Percentiles rank a stretch among this genome's conserved stretches.
Evolutionary conservation across 805 yeast species (phyloP).

Genomic region (Ogataea neopini): DNA sequence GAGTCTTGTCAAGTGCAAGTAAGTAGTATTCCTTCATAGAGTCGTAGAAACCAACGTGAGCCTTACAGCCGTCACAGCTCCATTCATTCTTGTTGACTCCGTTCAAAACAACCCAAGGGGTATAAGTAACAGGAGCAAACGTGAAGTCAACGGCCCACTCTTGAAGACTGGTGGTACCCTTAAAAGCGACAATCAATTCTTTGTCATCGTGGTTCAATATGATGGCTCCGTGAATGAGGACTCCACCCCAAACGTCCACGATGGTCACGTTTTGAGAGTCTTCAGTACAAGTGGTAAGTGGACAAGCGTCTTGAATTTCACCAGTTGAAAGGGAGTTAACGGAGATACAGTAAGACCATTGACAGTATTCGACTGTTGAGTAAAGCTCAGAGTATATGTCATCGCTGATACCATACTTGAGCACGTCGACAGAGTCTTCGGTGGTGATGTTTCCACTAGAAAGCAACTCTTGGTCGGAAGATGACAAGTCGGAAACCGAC

Average conservation of each 20-base stretch:
- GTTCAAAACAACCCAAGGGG: constrained; percentile 37
- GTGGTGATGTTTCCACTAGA: constrained; percentile 1
- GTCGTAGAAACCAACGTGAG: constrained; percentile 65
- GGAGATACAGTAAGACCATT: constrained; percentile 38
- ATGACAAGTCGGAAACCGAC: neutral
- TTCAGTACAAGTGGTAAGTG: constrained; percentile 33
- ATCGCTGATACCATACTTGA: constrained; percentile 1
- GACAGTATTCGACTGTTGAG: constrained; percentile 35
- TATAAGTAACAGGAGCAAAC: constrained; percentile 46
- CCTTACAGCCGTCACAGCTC: constrained; percentile 51
- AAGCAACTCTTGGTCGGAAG: neutral
- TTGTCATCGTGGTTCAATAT: constrained; percentile 47
- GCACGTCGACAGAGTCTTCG: constrained; percentile 1
- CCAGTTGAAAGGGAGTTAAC: constrained; percentile 24
- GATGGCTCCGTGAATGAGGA: constrained; percentile 53
- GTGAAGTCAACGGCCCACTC: constrained; percentile 67
- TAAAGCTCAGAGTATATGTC: constrained; percentile 32
- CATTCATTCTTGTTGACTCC: constrained; percentile 22
- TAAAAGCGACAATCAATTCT: constrained; percentile 51
- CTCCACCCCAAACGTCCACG: constrained; percentile 42
- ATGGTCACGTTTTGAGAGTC: constrained; percentile 35
- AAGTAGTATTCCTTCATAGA: constrained; percentile 45
- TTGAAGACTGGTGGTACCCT: constrained; percentile 61
- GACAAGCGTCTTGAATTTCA: constrained; percentile 36
- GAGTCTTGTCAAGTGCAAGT: constrained; percentile 39